A percentile compares a stretch with the other conserved stretches of the same genome.
Evolutionary conservation across 108 stramenopile genomes (phyloP).

Genomic region (Craspedostauros australis): DNA sequence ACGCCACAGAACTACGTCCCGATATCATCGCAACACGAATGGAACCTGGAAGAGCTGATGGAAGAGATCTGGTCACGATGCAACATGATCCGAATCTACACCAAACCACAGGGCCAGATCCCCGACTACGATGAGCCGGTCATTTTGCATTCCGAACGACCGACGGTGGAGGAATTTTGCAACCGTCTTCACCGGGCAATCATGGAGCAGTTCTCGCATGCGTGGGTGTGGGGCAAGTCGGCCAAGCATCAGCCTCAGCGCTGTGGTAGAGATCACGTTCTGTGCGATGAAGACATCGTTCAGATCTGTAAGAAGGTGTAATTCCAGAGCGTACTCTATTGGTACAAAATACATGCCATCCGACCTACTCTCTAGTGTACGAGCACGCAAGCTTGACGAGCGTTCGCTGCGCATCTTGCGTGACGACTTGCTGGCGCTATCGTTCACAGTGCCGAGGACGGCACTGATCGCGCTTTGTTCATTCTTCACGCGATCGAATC

Average conservation of each 20-base stretch:
- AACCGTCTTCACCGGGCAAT: constrained; percentile 87
- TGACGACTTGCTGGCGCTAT: too few species aligned
- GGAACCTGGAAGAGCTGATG: constrained; percentile 93
- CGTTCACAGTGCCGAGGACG: too few species aligned
- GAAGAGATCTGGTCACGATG: constrained; percentile 87
- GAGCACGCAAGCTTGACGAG: too few species aligned
- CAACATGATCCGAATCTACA: constrained; percentile 89
- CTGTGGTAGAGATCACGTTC: constrained; percentile 93
- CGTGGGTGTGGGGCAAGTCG: constrained; percentile 81
- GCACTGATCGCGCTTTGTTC: too few species aligned
- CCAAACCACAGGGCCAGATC: constrained; percentile 97
- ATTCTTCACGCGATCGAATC: too few species aligned
- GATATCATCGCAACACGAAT: constrained; percentile 85
- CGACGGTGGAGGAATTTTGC: constrained; percentile 96
- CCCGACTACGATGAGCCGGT: constrained; percentile 98
- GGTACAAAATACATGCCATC: too few species aligned
- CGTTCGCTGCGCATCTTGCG: too few species aligned
- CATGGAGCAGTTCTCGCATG: constrained; percentile 84
- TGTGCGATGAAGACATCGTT: constrained; percentile 93
- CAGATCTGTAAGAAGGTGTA: constrained; percentile 47
- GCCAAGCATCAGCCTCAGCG: constrained; percentile 98
- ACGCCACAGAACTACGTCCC: constrained; percentile 83
- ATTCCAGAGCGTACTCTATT: too few species aligned
- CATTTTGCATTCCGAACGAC: constrained; percentile 92
- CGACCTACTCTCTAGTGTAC: too few species aligned